A percentile compares a stretch with the other conserved stretches of the same genome.
phyloP scores from a whole-genome alignment of 2,329 filamentous ascomycete genomes.

The Cladophialophora carrionii region DNA sequence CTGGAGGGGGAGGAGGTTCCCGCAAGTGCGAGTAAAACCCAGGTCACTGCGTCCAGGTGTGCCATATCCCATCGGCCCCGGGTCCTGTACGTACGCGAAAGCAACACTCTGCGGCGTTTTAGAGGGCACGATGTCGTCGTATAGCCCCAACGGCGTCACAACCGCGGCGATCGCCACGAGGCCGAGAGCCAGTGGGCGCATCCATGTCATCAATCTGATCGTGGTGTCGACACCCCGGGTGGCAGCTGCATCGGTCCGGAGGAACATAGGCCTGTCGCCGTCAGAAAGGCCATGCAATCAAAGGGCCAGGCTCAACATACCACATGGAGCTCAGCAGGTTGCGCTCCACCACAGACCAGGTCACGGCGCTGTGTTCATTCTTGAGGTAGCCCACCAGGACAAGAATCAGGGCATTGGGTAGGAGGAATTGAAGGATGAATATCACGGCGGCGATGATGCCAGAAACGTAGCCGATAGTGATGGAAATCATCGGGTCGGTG shows the following conservation, averaged over 20 bases:
- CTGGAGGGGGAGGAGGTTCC: slow-evolving; percentile 24
- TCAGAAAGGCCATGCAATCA: not conserved
- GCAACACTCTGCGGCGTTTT: slow-evolving; percentile 25
- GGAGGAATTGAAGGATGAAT: slow-evolving; percentile 46
- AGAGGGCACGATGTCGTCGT: slow-evolving; percentile 44
- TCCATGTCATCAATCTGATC: slow-evolving; percentile 39
- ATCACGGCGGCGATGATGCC: slow-evolving; percentile 48
- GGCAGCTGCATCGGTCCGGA: slow-evolving; percentile 46
- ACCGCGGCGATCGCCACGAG: slow-evolving; percentile 50
- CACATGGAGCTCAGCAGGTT: slow-evolving; percentile 48
- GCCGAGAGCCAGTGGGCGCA: slow-evolving; percentile 41
- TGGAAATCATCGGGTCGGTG: slow-evolving; percentile 23
- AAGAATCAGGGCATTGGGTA: slow-evolving; percentile 45
- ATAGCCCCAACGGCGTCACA: slow-evolving; percentile 53
- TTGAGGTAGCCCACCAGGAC: slow-evolving; percentile 45
- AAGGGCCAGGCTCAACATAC: not conserved
- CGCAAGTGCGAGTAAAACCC: slow-evolving; percentile 44
- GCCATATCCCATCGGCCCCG: slow-evolving; percentile 46
- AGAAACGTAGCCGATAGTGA: slow-evolving; percentile 48
- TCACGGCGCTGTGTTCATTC: slow-evolving; percentile 46
- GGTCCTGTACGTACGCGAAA: slow-evolving; percentile 49
- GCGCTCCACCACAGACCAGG: slow-evolving; percentile 47
- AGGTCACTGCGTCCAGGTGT: slow-evolving; percentile 45
- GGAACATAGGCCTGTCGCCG: slow-evolving; percentile 45
- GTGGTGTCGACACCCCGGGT: slow-evolving; percentile 42